These are phyloP conservation scores for Pichia sporocuriosa DNA, from an alignment of 805 yeast species.

Conservation along the genomic window DNA sequence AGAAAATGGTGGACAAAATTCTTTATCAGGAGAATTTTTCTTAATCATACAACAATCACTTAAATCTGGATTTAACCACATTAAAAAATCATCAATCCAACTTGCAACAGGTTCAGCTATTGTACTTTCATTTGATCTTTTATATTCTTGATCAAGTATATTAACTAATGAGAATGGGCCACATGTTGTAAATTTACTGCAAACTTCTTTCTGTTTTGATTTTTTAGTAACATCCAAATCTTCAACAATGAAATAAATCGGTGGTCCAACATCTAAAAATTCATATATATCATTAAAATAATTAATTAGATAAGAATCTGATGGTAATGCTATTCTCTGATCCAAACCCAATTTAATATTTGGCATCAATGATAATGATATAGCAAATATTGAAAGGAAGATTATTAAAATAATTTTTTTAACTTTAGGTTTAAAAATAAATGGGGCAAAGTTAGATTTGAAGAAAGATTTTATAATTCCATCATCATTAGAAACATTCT, in stretches of 20 bases:
- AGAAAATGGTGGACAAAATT: conserved; percentile 60
- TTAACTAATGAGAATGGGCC: conserved; percentile 72
- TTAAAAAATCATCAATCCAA: conserved; percentile 88
- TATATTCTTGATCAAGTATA: conserved; percentile 76
- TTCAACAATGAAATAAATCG: conserved; percentile 77
- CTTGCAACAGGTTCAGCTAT: conserved; percentile 79
- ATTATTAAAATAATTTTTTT: conserved; percentile 43
- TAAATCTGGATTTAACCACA: conserved; percentile 80
- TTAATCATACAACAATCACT: conserved; percentile 79
- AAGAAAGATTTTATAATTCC: conserved; percentile 36
- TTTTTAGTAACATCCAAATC: conserved; percentile 57
- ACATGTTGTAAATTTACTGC: conserved; percentile 87
- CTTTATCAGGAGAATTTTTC: conserved; percentile 38
- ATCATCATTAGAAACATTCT: conserved; percentile 14
- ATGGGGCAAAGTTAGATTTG: conserved; percentile 49
- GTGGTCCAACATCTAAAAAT: conserved; percentile 84
- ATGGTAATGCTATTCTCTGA: conserved; percentile 82
- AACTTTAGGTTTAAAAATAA: conserved; percentile 42
- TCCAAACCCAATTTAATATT: conserved; percentile 72
- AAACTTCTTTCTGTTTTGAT: conserved; percentile 60
- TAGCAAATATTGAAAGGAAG: conserved; percentile 58
- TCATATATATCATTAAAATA: conserved; percentile 73
- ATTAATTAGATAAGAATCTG: conserved; percentile 69
- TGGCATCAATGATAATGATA: conserved; percentile 67
- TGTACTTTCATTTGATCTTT: conserved; percentile 55